phyloP scores from a whole-genome alignment of 1,284 basidiomycete species.

The Cryptococcus wingfieldii region DNA sequence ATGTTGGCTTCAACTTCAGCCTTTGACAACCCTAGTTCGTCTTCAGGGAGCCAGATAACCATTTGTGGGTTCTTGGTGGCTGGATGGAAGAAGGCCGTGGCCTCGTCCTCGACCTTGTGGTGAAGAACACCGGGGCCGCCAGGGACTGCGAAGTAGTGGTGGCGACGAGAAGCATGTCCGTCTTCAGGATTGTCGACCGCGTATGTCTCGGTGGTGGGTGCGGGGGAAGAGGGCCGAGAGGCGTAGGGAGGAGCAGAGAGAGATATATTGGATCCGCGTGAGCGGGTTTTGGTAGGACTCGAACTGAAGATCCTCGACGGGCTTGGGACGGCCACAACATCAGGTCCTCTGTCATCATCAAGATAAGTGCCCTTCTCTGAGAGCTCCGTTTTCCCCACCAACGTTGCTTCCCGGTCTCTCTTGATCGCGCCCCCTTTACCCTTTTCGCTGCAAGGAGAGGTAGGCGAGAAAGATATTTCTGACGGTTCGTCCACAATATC shows the following conservation, averaged over 20 bases:
- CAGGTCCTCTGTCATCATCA: not conserved
- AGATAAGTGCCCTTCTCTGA: not conserved
- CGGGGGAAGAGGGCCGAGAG: not conserved
- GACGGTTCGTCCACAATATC: not conserved
- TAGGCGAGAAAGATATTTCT: not conserved
- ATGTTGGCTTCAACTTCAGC: constrained; percentile 61
- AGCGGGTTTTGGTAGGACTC: not conserved
- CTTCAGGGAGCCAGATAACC: constrained; percentile 73
- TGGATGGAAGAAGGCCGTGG: constrained; percentile 66
- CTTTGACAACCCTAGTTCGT: constrained; percentile 61
- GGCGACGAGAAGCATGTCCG: constrained; percentile 8
- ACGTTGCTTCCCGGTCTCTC: not conserved
- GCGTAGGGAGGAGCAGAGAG: constrained; percentile 2
- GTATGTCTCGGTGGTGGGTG: constrained; percentile 7
- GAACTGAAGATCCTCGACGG: not conserved
- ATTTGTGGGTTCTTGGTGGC: constrained; percentile 68
- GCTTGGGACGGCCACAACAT: not conserved
- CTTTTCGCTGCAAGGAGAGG: not conserved
- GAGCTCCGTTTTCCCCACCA: not conserved
- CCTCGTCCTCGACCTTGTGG: constrained; percentile 20
- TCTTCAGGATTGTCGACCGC: not conserved
- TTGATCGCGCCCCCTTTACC: not conserved
- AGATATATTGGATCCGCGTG: not conserved
- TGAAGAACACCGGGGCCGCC: constrained; percentile 37
- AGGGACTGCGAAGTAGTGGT: constrained; percentile 29